Base-by-base conservation (phyloP, 2,329 filamentous ascomycete species). In the Ophiosphaerella herpotricha region DNA sequence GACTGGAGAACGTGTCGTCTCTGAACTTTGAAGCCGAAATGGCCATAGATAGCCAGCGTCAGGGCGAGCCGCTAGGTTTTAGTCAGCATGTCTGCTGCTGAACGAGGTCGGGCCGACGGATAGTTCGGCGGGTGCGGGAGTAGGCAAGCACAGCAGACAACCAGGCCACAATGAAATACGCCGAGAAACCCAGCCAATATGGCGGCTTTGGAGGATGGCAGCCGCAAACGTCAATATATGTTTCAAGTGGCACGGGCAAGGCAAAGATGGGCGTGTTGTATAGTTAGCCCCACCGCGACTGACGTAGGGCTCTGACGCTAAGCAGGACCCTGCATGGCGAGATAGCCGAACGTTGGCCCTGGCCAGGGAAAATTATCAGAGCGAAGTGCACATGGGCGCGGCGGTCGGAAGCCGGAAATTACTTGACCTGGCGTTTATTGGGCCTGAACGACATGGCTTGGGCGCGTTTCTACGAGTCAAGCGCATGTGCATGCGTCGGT, bases 281-380 rank as follows among this genome's bases (percentile, higher is more conserved):
- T 24, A 5, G 26, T 39, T 29, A 24, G 23, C 5, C 26, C 18
- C 21, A 14, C 21, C 21, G 26, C 38, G 14, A 23, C 29, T 65
- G 62, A 65, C 62, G 62, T 64, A 64, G 54, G 21, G 29, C 43
- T 49, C 21, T 43, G 31, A 13, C 44, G 48, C 52, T 49, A 55
- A 35, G 24, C 36, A 55, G 11, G 26, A 29, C 26, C 57, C 50
- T 63, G 58, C 57, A 58, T 46, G 26, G 29, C 35, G 31, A 24
- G 18, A 41, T 44, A 38, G 47, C 16, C 26, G 26, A 49, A 48
- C 49, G 53, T 50, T 54, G 48, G 42, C 47, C 43, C 40, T 42
- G 42, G 26, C 26, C 6, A 29, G 26, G 26, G 34, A 44, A 52
- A 47, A 34, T 36, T 38, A 21, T 41, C 33, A 26, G 32, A 40